A percentile compares a stretch with the other conserved stretches of the same genome.
Conservation (phyloP, 305 asterid species). For the Solanum hybrid region DNA sequence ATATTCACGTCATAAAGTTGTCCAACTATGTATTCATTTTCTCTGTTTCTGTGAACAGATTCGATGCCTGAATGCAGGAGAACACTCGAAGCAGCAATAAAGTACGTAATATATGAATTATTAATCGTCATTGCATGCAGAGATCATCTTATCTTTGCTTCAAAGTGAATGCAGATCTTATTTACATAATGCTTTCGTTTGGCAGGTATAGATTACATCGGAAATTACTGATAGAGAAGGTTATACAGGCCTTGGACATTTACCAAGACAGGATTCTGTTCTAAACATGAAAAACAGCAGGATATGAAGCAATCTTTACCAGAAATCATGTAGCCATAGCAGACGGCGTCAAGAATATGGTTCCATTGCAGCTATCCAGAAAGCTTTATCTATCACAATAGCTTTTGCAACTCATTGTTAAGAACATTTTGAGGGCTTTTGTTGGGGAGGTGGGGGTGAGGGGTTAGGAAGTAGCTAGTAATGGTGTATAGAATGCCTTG, state of each 20-base stretch:
- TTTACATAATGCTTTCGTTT: background rate
- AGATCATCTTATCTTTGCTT: background rate
- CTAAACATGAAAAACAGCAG: constrained; percentile 14
- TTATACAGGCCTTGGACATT: constrained; percentile 63
- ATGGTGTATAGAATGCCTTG: background rate
- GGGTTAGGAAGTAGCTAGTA: background rate
- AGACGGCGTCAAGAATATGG: background rate
- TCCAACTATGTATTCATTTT: constrained; percentile 5
- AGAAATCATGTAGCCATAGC: background rate
- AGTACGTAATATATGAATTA: constrained; percentile 30
- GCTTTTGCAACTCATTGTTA: background rate
- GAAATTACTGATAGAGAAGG: constrained; percentile 66
- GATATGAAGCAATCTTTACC: background rate
- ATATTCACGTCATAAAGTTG: background rate
- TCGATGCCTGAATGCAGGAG: constrained; percentile 71
- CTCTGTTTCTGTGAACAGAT: constrained; percentile 32
- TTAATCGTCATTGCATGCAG: background rate
- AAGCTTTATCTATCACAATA: background rate
- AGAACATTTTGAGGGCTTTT: background rate
- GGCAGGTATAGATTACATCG: constrained; percentile 85
- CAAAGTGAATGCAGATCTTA: background rate
- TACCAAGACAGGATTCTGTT: constrained; percentile 70
- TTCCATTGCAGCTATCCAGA: background rate
- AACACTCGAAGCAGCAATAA: constrained; percentile 76
- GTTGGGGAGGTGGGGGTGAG: background rate